Evolutionary conservation across 2,329 filamentous ascomycete species (phyloP).

Genomic region (Trichophaea hybrida): DNA sequence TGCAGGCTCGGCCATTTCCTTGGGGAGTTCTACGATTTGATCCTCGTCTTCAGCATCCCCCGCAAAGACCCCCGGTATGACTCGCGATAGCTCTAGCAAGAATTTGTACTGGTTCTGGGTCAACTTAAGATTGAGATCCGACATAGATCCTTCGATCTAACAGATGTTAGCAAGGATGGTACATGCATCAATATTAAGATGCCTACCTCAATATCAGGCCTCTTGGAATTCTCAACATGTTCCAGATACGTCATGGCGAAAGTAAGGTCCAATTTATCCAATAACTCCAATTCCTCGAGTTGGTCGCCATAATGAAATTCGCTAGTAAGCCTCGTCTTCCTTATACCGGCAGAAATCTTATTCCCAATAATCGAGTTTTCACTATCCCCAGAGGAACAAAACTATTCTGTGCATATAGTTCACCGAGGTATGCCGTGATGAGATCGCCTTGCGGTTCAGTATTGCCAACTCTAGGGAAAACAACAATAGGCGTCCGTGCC

Average conservation of each 20-base stretch:
- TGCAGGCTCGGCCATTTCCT: constrained; percentile 37
- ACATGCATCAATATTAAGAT: not conserved
- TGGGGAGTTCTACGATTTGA: constrained; percentile 56
- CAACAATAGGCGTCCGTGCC: constrained; percentile 87
- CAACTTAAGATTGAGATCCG: constrained; percentile 75
- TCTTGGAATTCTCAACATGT: constrained; percentile 58
- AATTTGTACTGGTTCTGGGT: constrained; percentile 88
- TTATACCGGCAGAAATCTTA: constrained; percentile 77
- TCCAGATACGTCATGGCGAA: constrained; percentile 89
- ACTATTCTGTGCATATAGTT: constrained; percentile 92
- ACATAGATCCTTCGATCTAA: constrained; percentile 71
- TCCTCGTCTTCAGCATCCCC: constrained; percentile 56
- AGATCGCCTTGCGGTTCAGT: constrained; percentile 41
- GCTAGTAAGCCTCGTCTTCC: constrained; percentile 82
- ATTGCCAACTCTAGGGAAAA: constrained; percentile 62
- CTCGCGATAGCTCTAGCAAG: constrained; percentile 69
- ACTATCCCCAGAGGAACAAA: constrained; percentile 69
- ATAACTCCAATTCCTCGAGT: constrained; percentile 82
- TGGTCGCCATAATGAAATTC: constrained; percentile 58
- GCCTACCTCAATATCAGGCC: constrained; percentile 62
- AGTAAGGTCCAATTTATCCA: constrained; percentile 87
- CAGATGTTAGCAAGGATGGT: not conserved
- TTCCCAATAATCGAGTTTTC: constrained; percentile 63
- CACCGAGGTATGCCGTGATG: constrained; percentile 83
- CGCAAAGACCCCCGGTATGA: constrained; percentile 75